phyloP scores from a whole-genome alignment of 768 basidiomycete genomes.

The Melanogaster broomeanus region DNA sequence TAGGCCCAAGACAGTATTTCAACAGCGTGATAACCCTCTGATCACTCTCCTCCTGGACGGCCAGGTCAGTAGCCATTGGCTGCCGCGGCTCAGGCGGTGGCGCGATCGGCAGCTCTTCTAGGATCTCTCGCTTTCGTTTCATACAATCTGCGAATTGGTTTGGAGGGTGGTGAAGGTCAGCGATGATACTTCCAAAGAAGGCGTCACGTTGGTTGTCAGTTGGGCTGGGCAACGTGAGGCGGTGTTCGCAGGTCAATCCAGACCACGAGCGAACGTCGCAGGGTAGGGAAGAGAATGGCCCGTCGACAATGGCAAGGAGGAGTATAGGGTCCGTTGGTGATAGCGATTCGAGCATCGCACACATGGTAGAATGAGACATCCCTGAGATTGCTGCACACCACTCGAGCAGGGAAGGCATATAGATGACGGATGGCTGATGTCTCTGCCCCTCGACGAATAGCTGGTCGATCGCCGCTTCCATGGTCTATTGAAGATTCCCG shows the following conservation, averaged over 20 bases:
- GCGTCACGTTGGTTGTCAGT: conserved; percentile 53
- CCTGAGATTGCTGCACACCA: conserved; percentile 90
- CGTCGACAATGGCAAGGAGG: too few species aligned
- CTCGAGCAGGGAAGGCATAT: conserved; percentile 64
- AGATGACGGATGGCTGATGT: conserved; percentile 93
- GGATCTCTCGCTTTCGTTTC: conserved; percentile 75
- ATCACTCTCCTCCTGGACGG: conserved; percentile 81
- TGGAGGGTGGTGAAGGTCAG: conserved; percentile 78
- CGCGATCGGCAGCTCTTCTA: conserved; percentile 86
- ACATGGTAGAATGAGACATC: conserved; percentile 79
- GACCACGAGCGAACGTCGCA: too few species aligned
- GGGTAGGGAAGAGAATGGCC: too few species aligned
- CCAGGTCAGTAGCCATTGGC: conserved; percentile 80
- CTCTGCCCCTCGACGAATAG: conserved; percentile 94
- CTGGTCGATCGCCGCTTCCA: conserved; percentile 87
- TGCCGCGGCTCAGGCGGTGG: conserved; percentile 86
- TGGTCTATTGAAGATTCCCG: conserved; percentile 50
- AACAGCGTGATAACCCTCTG: conserved; percentile 74
- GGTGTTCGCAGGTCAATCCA: too few species aligned
- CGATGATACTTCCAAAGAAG: conserved; percentile 78
- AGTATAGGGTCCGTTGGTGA: too few species aligned
- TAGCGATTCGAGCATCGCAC: conserved; percentile 90
- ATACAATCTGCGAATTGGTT: conserved; percentile 89
- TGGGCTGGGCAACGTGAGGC: conserved; percentile 60
- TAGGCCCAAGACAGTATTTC: conserved; percentile 85